Percentiles rank a stretch among this genome's conserved stretches.
These are phyloP conservation scores for Chalaropsis ovoidea DNA, from an alignment of 2,329 filamentous ascomycete species.

Conservation along the genomic window DNA sequence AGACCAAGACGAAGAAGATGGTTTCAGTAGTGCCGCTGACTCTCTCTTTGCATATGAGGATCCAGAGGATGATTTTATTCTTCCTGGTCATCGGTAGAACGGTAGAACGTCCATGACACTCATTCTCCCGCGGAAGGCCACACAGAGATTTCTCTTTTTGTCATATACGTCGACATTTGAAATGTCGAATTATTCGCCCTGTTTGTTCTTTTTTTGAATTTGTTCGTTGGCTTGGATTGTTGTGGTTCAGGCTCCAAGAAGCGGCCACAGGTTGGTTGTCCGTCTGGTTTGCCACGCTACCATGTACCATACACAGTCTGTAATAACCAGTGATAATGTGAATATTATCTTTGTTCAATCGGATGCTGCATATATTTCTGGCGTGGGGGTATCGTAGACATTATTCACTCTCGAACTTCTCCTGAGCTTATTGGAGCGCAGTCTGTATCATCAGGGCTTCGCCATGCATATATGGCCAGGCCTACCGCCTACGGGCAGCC, in stretches of 20 bases:
- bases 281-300: too few species aligned
- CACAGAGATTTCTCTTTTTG: background rate
- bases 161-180: background rate
- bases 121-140: background rate
- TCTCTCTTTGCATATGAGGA: constrained; percentile 35
- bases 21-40: constrained; percentile 36
- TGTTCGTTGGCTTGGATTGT: background rate
- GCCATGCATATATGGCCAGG: background rate
- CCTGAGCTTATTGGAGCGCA: too few species aligned
- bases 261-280: too few species aligned
- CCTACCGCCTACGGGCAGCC: constrained; percentile 28
- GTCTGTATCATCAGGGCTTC: too few species aligned
- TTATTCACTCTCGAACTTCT: too few species aligned
- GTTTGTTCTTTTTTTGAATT: background rate
- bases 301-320: too few species aligned
- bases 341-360: too few species aligned
- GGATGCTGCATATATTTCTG: too few species aligned
- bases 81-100: constrained; percentile 42
- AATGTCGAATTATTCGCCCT: background rate
- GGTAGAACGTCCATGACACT: constrained; percentile 30
- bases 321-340: too few species aligned
- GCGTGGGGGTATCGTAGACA: too few species aligned
- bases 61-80: constrained; percentile 42
- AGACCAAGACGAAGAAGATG: constrained; percentile 39
- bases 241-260: background rate